These are phyloP conservation scores for Xylaria sp. DNA, from an alignment of 2,329 filamentous ascomycete species.

Conservation along the genomic window DNA sequence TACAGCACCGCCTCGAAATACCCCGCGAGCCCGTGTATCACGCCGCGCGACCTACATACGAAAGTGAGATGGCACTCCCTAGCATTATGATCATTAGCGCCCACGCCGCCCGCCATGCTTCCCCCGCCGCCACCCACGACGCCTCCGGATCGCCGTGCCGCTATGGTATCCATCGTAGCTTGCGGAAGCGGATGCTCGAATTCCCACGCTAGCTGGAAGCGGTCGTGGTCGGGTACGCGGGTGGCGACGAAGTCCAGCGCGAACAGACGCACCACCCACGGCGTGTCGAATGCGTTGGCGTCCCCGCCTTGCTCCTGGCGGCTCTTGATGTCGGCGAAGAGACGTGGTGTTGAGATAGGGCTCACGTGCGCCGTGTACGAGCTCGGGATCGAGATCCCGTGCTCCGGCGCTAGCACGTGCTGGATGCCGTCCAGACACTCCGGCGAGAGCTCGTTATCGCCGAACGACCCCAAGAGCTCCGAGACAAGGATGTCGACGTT, in stretches of 20 bases:
- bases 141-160: constrained; percentile 71
- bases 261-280: constrained; percentile 93
- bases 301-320: constrained; percentile 70
- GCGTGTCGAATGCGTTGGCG: constrained; percentile 82
- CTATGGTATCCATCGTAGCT: constrained; percentile 64
- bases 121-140: constrained; percentile 75
- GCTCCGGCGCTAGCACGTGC: constrained; percentile 78
- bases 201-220: constrained; percentile 83
- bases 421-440: constrained; percentile 97
- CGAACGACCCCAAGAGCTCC: constrained; percentile 93
- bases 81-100: constrained; percentile 90
- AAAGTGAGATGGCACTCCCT: constrained; percentile 84
- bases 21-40: constrained; percentile 89
- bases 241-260: constrained; percentile 87
- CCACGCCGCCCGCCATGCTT: constrained; percentile 78
- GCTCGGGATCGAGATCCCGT: constrained; percentile 92
- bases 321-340: constrained; percentile 81
- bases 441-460: constrained; percentile 95
- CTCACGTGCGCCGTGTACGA: constrained; percentile 94
- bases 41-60: constrained; percentile 79
- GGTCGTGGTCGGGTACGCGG: constrained; percentile 64
- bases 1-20: constrained; percentile 99
- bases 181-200: constrained; percentile 80
- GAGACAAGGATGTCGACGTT: constrained; percentile 94
- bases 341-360: constrained; percentile 88